Conservation (phyloP, 1,284 basidiomycete genomes). For the Malassezia vespertilionis region DNA sequence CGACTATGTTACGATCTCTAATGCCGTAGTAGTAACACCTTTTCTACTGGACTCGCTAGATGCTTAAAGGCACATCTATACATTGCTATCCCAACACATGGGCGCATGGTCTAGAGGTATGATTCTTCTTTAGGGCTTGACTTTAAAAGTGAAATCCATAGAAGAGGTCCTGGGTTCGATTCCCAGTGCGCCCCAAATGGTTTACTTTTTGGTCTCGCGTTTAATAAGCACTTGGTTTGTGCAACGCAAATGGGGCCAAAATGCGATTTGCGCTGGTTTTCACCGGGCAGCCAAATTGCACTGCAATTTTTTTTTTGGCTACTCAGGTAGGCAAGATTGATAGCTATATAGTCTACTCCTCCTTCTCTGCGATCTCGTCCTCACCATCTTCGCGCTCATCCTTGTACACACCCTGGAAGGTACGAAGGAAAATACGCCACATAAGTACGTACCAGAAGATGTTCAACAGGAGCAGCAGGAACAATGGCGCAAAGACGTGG, state of each 20-base stretch:
- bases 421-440: slow-evolving; percentile 37
- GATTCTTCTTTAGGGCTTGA: slow-evolving; percentile 23
- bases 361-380: slow-evolving; percentile 14
- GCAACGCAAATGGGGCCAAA: no score
- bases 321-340: no score
- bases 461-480: slow-evolving; percentile 41
- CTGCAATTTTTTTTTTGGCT: no score
- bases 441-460: slow-evolving; percentile 44
- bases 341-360: slow-evolving; percentile 5
- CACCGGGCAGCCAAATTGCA: no score
- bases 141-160: slow-evolving; percentile 3
- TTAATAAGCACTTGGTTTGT: no score
- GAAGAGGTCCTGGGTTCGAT: slow-evolving; percentile 25
- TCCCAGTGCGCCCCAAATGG: slow-evolving; percentile 19
- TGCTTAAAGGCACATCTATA: no score
- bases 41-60: no score
- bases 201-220: slow-evolving; percentile 6
- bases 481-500: slow-evolving; percentile 39
- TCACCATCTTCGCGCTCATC: slow-evolving; percentile 42
- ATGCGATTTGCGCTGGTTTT: no score
- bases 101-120: slow-evolving; percentile 26
- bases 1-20: slow-evolving; percentile 34
- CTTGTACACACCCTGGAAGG: slow-evolving; percentile 25
- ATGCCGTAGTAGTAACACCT: no score
- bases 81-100: neutral